A percentile compares a stretch with the other conserved stretches of the same genome.
These are phyloP conservation scores for Perkinsela sp. DNA, from an alignment of 208 protist species.

Conservation along the genomic window DNA sequence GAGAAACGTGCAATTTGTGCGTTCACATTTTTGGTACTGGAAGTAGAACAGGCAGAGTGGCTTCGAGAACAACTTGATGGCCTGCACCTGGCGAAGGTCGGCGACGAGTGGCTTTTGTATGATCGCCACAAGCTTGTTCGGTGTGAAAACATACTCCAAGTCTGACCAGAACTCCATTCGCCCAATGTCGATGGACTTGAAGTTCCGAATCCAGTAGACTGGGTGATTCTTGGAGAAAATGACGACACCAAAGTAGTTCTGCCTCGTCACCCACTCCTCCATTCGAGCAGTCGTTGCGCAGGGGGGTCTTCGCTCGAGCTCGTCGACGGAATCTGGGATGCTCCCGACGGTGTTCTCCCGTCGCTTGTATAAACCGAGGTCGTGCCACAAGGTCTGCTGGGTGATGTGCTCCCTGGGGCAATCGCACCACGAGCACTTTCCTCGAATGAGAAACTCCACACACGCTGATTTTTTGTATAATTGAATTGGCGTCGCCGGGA, in stretches of 20 bases:
- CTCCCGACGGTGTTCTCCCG: background rate
- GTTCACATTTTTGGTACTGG: background rate
- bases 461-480: background rate
- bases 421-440: background rate
- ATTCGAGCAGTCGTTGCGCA: background rate
- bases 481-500: background rate
- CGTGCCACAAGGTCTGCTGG: background rate
- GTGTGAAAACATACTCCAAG: background rate
- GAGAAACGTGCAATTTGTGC: background rate
- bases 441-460: background rate
- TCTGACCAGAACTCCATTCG: background rate
- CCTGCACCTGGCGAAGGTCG: background rate
- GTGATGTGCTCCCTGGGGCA: background rate
- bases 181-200: background rate
- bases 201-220: background rate
- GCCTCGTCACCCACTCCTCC: background rate
- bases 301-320: background rate
- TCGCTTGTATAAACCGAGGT: background rate
- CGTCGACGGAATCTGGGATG: background rate
- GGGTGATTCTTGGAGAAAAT: background rate
- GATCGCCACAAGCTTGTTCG: background rate
- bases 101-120: background rate
- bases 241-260: background rate
- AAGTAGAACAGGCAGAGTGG: background rate
- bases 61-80: background rate